Percentiles rank a stretch among this genome's conserved stretches.
phyloP scores from a whole-genome alignment of 2,329 filamentous ascomycete species.

The Cladosporium sp. region DNA sequence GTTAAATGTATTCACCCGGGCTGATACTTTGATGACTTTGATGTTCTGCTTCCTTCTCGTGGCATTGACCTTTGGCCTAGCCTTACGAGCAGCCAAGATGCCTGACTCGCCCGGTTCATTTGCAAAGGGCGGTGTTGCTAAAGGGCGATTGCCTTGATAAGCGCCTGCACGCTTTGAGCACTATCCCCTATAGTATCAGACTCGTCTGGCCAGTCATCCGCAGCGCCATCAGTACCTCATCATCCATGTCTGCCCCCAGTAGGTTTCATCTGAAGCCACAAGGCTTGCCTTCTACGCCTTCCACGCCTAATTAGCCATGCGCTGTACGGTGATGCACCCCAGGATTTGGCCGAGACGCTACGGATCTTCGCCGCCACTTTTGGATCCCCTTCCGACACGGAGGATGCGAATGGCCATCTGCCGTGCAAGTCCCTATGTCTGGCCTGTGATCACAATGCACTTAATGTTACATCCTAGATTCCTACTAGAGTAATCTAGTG shows the following conservation, averaged over 20 bases:
- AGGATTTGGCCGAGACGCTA: constrained; percentile 4
- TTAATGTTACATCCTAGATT: not conserved
- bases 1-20: not conserved
- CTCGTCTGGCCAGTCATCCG: not conserved
- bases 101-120: not conserved
- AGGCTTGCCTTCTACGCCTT: not conserved
- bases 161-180: not conserved
- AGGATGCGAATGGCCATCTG: not conserved
- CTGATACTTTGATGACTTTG: not conserved
- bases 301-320: not conserved
- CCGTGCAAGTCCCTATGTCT: not conserved
- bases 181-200: not conserved
- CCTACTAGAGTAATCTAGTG: not conserved
- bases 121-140: not conserved
- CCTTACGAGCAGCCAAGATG: not conserved
- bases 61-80: not conserved
- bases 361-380: not conserved
- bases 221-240: not conserved
- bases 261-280: not conserved
- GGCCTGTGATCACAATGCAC: not conserved
- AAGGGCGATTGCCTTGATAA: not conserved
- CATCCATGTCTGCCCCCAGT: not conserved
- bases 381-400: constrained; percentile 7
- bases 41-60: not conserved
- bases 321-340: not conserved